Base-by-base conservation (phyloP, 2,329 filamentous ascomycete species). In the Colletotrichum tropicicola region DNA sequence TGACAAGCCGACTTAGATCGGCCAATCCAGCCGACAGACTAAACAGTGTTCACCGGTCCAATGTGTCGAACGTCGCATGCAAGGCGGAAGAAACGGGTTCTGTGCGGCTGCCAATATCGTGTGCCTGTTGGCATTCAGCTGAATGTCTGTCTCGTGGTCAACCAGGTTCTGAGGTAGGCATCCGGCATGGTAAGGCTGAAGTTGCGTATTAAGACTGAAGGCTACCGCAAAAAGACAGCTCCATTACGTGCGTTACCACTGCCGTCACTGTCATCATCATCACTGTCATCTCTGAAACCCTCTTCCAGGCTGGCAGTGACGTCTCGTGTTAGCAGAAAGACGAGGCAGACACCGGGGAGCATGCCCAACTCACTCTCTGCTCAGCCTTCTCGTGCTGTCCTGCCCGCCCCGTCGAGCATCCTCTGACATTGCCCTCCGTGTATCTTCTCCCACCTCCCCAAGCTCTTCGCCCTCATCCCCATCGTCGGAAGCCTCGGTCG, bases 401-500 rank as follows among this genome's bases (percentile, higher is more conserved):
- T 78, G 77, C 48, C 73, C 71, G 58, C 73, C 70, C 76, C 76
- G 51, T 68, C 77, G 75, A 10, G 73, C 73, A 30, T 78, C 74
- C 66, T 79, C 79, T 28, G 56, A 41, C 25, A 83, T 74, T 51
- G 78, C 79, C 65, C 80, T 75, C 72, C 79, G 73, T 51, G 78
- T 78, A 58, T 82, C 77, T 60, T 83, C 81, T 68, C 87, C 81
- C 41, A 91, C 85, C 52, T 88, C 83, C 67, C 86, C 87, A 10
- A 90, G 77, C 76, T 93, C 91, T 72, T 93, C 89, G 43, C 89
- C 90, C n/a, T 91, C 89, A 41, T 89, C 87, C 27, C 85, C 87
- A 23, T 84, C 80, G 10, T 85, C 82, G 21, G 78, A 79, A 21
- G 71, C 72, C 32, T 73, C 74, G 60, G 81, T 82, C 25, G 78